phyloP scores from a whole-genome alignment of 2,329 filamentous ascomycete genomes.

The Colletotrichum scovillei region DNA sequence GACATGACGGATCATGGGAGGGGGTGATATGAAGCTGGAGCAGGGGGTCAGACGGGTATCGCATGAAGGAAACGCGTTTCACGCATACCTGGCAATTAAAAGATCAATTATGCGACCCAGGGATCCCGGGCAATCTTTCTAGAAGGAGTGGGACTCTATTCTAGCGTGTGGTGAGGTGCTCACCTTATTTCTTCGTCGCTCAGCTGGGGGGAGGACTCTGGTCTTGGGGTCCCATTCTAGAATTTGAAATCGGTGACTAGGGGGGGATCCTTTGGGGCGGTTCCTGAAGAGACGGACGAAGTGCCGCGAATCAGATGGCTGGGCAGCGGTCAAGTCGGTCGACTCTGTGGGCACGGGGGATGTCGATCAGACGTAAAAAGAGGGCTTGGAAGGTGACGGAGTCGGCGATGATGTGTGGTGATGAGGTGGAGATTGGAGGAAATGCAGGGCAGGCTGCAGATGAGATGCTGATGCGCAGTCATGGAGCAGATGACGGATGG shows the following conservation, averaged over 20 bases:
- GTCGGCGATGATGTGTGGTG: conserved; percentile 6
- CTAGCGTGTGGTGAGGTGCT: conserved; percentile 42
- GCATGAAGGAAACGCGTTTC: conserved; percentile 60
- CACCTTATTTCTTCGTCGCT: conserved; percentile 30
- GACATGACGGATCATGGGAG: conserved; percentile 27
- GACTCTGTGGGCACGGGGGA: conserved; percentile 25
- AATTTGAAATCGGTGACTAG: conserved; percentile 8
- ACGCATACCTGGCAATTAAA: conserved; percentile 60
- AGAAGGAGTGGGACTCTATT: conserved; percentile 49
- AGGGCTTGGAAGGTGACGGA: conserved; percentile 13
- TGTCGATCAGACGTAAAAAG: conserved; percentile 28
- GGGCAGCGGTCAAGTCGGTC: conserved; percentile 4
- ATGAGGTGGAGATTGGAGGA: conserved; percentile 6
- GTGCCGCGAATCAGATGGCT: conserved; percentile 24
- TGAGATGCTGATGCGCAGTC: neutral
- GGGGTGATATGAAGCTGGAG: conserved; percentile 23
- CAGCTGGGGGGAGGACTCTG: neutral
- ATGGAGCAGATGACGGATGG: neutral
- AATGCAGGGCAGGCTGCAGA: conserved; percentile 8
- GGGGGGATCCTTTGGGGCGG: neutral
- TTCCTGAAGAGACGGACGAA: neutral
- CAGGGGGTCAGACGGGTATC: conserved; percentile 42
- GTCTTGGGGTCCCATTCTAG: neutral
- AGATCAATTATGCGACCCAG: conserved; percentile 56
- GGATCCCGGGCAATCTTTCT: conserved; percentile 45